Evolutionary conservation across 495 filamentous ascomycete genomes (phyloP).

Genomic region (Lasiosphaeria miniovina): DNA sequence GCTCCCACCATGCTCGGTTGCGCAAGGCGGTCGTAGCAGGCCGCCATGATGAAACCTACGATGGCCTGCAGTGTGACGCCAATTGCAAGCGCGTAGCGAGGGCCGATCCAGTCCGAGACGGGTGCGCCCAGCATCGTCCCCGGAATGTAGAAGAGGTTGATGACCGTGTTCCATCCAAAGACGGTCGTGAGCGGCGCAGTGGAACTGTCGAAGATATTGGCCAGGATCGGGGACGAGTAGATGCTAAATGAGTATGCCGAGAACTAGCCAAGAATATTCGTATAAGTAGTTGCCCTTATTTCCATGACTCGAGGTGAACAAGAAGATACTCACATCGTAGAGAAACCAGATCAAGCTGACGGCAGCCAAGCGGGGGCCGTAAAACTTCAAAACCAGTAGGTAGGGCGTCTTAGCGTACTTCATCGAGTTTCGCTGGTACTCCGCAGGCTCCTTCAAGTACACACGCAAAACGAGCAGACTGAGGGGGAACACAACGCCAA

Average conservation of each 20-base stretch:
- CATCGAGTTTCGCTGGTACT: slow-evolving; percentile 63
- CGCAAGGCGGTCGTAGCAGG: slow-evolving; percentile 61
- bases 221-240: slow-evolving; percentile 69
- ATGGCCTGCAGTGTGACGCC: slow-evolving; percentile 67
- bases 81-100: slow-evolving; percentile 63
- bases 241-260: slow-evolving; percentile 76
- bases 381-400: slow-evolving; percentile 51
- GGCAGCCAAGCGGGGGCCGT: slow-evolving; percentile 59
- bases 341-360: slow-evolving; percentile 88
- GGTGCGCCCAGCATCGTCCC: slow-evolving; percentile 75
- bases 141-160: slow-evolving; percentile 84
- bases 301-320: not conserved
- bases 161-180: slow-evolving; percentile 82
- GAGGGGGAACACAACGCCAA: slow-evolving; percentile 77
- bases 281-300: slow-evolving; percentile 50
- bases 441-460: slow-evolving; percentile 78
- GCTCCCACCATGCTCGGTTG: slow-evolving; percentile 62
- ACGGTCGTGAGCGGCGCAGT: slow-evolving; percentile 62
- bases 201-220: slow-evolving; percentile 55
- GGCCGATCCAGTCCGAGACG: slow-evolving; percentile 71
- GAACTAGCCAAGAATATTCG: slow-evolving; percentile 67
- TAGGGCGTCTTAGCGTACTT: slow-evolving; percentile 56
- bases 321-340: slow-evolving; percentile 59
- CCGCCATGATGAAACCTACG: slow-evolving; percentile 87
- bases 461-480: slow-evolving; percentile 71